Evolutionary conservation across 805 yeast genomes (phyloP).

Genomic region (Teunomyces kruisii): DNA sequence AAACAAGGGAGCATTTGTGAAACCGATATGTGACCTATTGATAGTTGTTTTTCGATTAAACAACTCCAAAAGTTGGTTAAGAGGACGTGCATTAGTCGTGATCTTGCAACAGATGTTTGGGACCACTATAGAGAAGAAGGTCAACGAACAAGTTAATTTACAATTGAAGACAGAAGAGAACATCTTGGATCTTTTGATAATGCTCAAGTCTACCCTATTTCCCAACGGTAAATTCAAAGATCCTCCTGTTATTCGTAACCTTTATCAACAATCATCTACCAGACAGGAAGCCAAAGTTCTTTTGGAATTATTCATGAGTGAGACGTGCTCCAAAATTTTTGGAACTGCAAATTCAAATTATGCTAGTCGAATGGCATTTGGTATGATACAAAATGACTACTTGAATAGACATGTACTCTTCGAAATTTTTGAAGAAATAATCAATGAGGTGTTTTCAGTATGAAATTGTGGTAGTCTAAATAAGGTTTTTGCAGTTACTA

Average conservation of each 20-base stretch:
- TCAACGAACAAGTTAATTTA: constrained; percentile 44
- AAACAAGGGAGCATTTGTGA: constrained; percentile 50
- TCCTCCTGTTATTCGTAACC: constrained; percentile 45
- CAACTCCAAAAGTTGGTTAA: constrained; percentile 67
- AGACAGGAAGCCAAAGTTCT: constrained; percentile 58
- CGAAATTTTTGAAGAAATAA: constrained; percentile 55
- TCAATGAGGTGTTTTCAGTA: constrained; percentile 43
- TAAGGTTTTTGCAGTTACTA: background rate
- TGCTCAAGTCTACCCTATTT: constrained; percentile 28
- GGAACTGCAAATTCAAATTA: constrained; percentile 63
- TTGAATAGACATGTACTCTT: constrained; percentile 65
- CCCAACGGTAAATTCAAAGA: constrained; percentile 52
- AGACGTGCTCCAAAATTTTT: constrained; percentile 68
- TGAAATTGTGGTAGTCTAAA: background rate
- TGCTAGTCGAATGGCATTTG: constrained; percentile 62
- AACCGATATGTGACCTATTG: constrained; percentile 78
- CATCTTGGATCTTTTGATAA: constrained; percentile 36
- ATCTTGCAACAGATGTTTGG: constrained; percentile 85
- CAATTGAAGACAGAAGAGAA: constrained; percentile 42
- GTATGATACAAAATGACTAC: constrained; percentile 70
- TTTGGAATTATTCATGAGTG: constrained; percentile 58
- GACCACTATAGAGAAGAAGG: constrained; percentile 76
- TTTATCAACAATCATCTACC: constrained; percentile 51
- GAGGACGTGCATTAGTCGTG: constrained; percentile 81
- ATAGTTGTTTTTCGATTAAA: constrained; percentile 67